These are phyloP conservation scores for Calonectria fujianensis DNA, from an alignment of 2,329 filamentous ascomycete species.

Conservation along the genomic window DNA sequence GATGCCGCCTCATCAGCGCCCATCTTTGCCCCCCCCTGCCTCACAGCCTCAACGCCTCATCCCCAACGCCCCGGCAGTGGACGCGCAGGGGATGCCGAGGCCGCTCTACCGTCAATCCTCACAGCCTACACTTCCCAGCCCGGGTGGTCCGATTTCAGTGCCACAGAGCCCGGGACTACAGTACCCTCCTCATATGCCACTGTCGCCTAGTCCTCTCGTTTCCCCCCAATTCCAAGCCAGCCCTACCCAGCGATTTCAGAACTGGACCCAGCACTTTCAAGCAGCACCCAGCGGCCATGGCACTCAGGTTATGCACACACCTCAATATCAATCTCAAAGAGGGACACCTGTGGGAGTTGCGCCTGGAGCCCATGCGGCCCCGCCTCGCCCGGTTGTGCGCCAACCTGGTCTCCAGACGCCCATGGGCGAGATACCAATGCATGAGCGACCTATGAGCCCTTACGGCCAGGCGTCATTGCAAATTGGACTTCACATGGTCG, in stretches of 20 bases:
- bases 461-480: slow-evolving; percentile 65
- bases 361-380: neutral
- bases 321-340: slow-evolving; percentile 19
- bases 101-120: slow-evolving; percentile 16
- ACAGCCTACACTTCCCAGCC: neutral
- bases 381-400: neutral
- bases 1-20: neutral
- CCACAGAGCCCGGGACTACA: slow-evolving; percentile 31
- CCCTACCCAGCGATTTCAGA: slow-evolving; percentile 4
- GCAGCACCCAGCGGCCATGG: neutral
- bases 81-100: slow-evolving; percentile 3
- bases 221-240: neutral
- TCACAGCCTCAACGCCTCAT: neutral
- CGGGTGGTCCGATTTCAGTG: neutral
- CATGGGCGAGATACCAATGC: slow-evolving; percentile 43
- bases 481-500: slow-evolving; percentile 68
- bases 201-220: slow-evolving; percentile 4
- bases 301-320: neutral
- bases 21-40: neutral
- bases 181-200: slow-evolving; percentile 29
- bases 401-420: slow-evolving; percentile 5
- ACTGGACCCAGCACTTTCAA: slow-evolving; percentile 4
- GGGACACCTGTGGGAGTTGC: neutral
- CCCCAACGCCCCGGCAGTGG: neutral
- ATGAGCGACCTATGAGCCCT: slow-evolving; percentile 65